Evolutionary conservation across 768 basidiomycete species (phyloP).

Genomic region (Inosperma sp.): DNA sequence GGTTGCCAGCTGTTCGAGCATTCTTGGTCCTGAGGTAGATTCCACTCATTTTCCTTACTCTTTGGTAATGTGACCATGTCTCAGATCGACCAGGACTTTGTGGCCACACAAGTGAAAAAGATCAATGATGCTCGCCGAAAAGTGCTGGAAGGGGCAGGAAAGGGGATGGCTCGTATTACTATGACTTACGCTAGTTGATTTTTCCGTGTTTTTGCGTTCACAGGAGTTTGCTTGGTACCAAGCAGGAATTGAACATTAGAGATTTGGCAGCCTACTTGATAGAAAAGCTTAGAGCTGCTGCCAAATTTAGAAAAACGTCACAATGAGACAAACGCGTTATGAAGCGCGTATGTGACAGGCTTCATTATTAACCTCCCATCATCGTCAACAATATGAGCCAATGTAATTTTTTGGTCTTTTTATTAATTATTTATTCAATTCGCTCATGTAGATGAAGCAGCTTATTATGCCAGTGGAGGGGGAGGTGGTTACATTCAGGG

Average conservation of each 20-base stretch:
- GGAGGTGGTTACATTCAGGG: conserved; percentile 59
- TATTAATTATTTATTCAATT: neutral
- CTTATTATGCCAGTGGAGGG: conserved; percentile 24
- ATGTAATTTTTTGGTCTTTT: conserved; percentile 19
- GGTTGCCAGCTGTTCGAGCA: conserved; percentile 43
- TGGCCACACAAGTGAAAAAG: conserved; percentile 56
- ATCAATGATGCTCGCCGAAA: conserved; percentile 67
- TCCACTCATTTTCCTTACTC: conserved; percentile 8
- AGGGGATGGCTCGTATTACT: conserved; percentile 54
- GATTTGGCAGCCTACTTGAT: neutral
- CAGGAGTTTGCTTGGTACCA: neutral
- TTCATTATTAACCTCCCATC: conserved; percentile 5
- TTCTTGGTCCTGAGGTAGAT: conserved; percentile 36
- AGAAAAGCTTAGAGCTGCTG: neutral
- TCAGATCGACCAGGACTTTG: conserved; percentile 66
- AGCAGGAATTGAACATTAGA: neutral
- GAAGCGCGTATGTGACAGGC: conserved; percentile 26
- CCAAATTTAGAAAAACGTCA: neutral
- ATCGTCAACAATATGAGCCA: conserved; percentile 28
- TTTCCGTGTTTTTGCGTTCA: neutral
- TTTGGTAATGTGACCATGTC: conserved; percentile 23
- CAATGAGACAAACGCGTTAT: conserved; percentile 12
- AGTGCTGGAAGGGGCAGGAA: conserved; percentile 65
- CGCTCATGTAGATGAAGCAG: conserved; percentile 1
- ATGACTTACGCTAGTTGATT: conserved; percentile 4